Conservation (phyloP, 768 basidiomycete species). For the Tricholoma matsutake region DNA sequence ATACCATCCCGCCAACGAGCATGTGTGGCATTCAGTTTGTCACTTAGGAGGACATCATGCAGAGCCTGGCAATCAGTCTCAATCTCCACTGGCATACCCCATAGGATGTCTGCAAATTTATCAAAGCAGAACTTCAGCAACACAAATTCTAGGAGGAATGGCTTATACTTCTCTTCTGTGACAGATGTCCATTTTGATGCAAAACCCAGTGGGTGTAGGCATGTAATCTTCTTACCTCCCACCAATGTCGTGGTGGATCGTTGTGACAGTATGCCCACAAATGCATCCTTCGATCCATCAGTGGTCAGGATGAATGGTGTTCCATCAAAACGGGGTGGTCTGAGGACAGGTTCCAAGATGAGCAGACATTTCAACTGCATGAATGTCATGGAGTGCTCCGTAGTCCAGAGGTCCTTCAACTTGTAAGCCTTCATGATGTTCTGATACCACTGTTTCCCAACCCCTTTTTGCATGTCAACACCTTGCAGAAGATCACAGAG, state of each 20-base stretch:
- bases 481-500: background rate
- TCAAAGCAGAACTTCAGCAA: slow-evolving; percentile 29
- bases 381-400: background rate
- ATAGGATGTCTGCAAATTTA: slow-evolving; percentile 24
- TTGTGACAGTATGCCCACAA: slow-evolving; percentile 32
- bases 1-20: slow-evolving; percentile 27
- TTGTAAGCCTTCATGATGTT: background rate
- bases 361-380: slow-evolving; percentile 21
- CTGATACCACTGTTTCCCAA: background rate
- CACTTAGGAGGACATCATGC: slow-evolving; percentile 22
- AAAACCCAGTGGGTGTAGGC: slow-evolving; percentile 26
- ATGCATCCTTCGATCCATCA: slow-evolving; percentile 34
- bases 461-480: background rate
- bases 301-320: slow-evolving; percentile 34
- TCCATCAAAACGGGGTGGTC: slow-evolving; percentile 23
- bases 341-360: slow-evolving; percentile 22
- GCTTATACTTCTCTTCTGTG: slow-evolving; percentile 25
- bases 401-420: background rate
- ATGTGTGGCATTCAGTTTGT: slow-evolving; percentile 19
- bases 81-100: slow-evolving; percentile 27
- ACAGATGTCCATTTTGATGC: slow-evolving; percentile 29
- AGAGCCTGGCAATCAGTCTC: slow-evolving; percentile 33
- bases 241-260: slow-evolving; percentile 10
- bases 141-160: slow-evolving; percentile 31
- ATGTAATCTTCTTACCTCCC: slow-evolving; percentile 14